Percentiles rank a stretch among this genome's conserved stretches.
These are phyloP conservation scores for Ceratobasidium sp. DNA, from an alignment of 1,284 basidiomycete genomes.

Conservation along the genomic window DNA sequence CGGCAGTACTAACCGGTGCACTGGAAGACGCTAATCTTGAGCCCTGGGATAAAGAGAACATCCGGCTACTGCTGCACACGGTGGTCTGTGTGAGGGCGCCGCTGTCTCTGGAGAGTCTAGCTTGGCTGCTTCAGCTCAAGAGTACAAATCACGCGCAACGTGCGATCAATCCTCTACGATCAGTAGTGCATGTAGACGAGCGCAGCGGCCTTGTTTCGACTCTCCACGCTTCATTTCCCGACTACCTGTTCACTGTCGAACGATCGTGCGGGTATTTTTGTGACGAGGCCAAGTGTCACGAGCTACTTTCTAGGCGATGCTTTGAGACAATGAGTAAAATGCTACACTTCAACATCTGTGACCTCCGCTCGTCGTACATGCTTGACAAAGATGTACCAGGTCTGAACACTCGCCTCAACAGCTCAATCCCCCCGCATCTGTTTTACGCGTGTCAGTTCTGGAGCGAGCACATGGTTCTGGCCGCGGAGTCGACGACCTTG, in stretches of 20 bases:
- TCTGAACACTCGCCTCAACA: neutral
- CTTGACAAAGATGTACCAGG: neutral
- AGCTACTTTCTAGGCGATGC: neutral
- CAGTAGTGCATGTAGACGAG: constrained; percentile 6
- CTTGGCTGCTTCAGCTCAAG: neutral
- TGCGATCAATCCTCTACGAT: constrained; percentile 1
- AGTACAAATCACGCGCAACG: neutral
- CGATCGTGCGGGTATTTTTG: neutral
- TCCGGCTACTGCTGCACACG: neutral
- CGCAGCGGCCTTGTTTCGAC: neutral
- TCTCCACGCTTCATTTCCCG: constrained; percentile 11
- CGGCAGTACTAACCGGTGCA: neutral
- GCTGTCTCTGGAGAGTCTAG: neutral
- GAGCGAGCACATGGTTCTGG: neutral
- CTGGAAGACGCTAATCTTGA: neutral
- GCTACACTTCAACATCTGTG: constrained; percentile 19
- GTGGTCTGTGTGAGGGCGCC: constrained; percentile 3
- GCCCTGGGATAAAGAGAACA: neutral
- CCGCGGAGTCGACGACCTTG: neutral
- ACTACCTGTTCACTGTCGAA: neutral
- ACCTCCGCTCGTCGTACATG: neutral
- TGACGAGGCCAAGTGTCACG: neutral
- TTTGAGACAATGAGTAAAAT: constrained; percentile 14
- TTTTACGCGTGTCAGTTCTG: constrained; percentile 30
- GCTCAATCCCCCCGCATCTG: neutral